Base-by-base conservation (phyloP, 495 filamentous ascomycete genomes). In the Penicillium verhagenii region DNA sequence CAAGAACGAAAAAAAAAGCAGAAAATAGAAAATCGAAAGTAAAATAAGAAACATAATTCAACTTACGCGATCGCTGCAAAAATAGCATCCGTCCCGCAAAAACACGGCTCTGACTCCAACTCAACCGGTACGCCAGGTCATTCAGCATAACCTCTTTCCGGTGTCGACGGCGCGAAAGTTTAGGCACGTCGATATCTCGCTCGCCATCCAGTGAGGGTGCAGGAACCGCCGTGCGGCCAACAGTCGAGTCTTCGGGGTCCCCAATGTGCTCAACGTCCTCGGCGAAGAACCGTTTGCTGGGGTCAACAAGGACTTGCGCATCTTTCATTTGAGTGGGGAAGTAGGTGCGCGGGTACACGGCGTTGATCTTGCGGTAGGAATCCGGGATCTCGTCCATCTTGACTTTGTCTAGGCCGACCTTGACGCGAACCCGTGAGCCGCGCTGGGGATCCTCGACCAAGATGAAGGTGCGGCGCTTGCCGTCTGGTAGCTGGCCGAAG, bases 371-470 rank as follows among this genome's bases (percentile, higher is more conserved):
- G 55, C 93, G 90, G 69, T 96, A 96, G 14, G 89, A 92, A 70
- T 97, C 94, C 0, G 92, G 92, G 56, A 97, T 92, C 68, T 97
- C 93, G 57, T 90, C 84, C 72, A 94, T 93, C 55, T 96, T 86
- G 49, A 96, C 90, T 16, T 84, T 82, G 53, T 96, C 91, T 21
- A 97, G 81, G 58, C 86, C 90, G 28, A 96, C 90, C 52, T 91
- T 86, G 33, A 97, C 92, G 6, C 94, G 84, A 8, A 96, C 83
- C 43, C 92, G 86, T 26, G 80, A 80, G 37, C 85, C 83, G 44
- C 90, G 86, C 47, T 89, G 87, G 14, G 79, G 81, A 68, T 97
- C 94, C 55, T 96, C 90, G 20, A 98, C 91, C 3, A 96, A 82
- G 60, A 98, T 96, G 68, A 97, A 97, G 68, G 96, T 98, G 59